A percentile compares a stretch with the other conserved stretches of the same genome.
These are phyloP conservation scores for Porcisia hertigi DNA, from an alignment of 208 protist species.

Conservation along the genomic window DNA sequence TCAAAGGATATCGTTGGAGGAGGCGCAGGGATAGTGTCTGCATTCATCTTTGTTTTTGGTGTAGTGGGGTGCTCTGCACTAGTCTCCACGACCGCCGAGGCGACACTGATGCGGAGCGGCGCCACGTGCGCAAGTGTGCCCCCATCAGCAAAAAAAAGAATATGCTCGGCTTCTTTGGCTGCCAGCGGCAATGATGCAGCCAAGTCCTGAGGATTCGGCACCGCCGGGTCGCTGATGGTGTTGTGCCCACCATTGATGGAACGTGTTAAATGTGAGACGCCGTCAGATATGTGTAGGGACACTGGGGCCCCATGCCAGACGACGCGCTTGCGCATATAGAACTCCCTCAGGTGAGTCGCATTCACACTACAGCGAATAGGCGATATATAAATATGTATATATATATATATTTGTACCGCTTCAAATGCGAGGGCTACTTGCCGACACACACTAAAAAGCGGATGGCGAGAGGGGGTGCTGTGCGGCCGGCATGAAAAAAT, in stretches of 20 bases:
- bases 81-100: neutral
- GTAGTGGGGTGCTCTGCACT: neutral
- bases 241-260: neutral
- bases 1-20: neutral
- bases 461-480: neutral
- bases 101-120: slow-evolving; percentile 6
- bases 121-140: neutral
- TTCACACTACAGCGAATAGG: too few relatives aligned
- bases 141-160: slow-evolving; percentile 1
- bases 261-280: neutral
- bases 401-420: too few relatives aligned
- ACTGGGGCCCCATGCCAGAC: slow-evolving; percentile 2
- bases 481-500: slow-evolving; percentile 8
- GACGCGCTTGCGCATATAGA: neutral
- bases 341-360: neutral
- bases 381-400: too few relatives aligned
- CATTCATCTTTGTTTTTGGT: neutral
- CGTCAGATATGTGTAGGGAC: slow-evolving; percentile 1
- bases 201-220: neutral
- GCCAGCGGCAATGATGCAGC: neutral
- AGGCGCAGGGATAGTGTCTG: neutral
- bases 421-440: neutral
- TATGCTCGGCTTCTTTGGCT: neutral
- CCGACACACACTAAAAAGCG: too few relatives aligned
- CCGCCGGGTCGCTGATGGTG: neutral